Evolutionary conservation across 345 rosid genomes (phyloP).

Genomic region (Ceriops zippeliana): DNA sequence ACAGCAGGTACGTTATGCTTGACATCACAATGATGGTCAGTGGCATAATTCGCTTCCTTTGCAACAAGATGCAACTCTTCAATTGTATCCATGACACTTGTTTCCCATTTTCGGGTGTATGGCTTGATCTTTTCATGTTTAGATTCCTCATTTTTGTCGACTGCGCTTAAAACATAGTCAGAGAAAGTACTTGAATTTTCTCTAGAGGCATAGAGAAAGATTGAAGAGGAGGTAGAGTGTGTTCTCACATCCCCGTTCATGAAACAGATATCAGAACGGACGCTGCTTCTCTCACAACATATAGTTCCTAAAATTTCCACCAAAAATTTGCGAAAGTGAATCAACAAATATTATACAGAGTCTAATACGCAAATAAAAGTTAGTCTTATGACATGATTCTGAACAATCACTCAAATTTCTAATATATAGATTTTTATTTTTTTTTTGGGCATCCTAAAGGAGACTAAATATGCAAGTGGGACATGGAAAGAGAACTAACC

Average conservation of each 20-base stretch:
- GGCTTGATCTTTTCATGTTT: conserved; percentile 63
- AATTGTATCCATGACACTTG: conserved; percentile 61
- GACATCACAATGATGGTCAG: conserved; percentile 46
- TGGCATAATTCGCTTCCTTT: conserved; percentile 24
- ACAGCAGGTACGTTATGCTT: conserved; percentile 61
- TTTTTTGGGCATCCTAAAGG: not conserved
- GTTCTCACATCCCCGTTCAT: conserved; percentile 80
- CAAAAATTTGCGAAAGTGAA: not conserved
- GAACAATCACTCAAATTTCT: too few relatives aligned
- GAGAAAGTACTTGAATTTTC: conserved; percentile 2
- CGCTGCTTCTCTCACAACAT: conserved; percentile 68
- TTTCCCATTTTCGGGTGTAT: conserved; percentile 87
- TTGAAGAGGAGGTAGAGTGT: conserved; percentile 56
- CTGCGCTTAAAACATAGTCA: conserved; percentile 18
- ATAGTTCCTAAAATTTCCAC: conserved; percentile 51
- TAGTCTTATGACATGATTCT: too few relatives aligned
- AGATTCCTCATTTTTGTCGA: conserved; percentile 17
- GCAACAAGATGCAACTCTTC: conserved; percentile 53
- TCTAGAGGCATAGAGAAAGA: conserved; percentile 47
- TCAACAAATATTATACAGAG: not conserved
- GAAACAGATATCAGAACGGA: conserved; percentile 60
- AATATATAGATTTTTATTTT: not conserved
- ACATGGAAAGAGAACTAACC: conserved; percentile 38
- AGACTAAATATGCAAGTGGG: not conserved
- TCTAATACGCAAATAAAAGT: not conserved